Evolutionary conservation across 306 rosid genomes (phyloP).

Genomic region (Gleditsia sinensis): DNA sequence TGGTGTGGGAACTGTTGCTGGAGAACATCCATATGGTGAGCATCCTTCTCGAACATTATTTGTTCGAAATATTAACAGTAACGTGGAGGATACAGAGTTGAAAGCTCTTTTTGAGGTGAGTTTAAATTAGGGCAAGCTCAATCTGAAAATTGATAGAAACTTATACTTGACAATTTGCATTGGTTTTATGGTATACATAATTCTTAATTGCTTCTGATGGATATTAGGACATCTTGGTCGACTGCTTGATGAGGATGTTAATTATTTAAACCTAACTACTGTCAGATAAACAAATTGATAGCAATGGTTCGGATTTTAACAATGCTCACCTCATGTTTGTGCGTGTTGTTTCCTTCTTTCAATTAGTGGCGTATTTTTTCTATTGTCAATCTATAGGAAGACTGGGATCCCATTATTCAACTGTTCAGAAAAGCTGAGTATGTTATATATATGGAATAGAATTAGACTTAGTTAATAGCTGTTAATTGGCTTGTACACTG

Average conservation of each 20-base stretch:
- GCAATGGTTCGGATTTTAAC: no score
- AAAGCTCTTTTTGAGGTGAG: slow-evolving; percentile 80
- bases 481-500: background rate
- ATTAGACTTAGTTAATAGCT: background rate
- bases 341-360: background rate
- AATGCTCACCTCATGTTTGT: no score
- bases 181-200: slow-evolving; percentile 2
- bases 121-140: slow-evolving; percentile 24
- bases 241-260: background rate
- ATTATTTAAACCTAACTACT: background rate
- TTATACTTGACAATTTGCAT: slow-evolving; percentile 11
- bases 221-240: slow-evolving; percentile 5
- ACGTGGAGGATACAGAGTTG: slow-evolving; percentile 89
- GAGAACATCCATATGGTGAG: slow-evolving; percentile 95
- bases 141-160: slow-evolving; percentile 1
- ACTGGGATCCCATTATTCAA: background rate
- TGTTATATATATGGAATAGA: background rate
- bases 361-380: background rate
- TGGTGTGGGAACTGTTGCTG: slow-evolving; percentile 80
- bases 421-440: background rate
- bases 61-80: slow-evolving; percentile 92
- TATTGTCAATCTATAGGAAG: background rate
- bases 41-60: slow-evolving; percentile 95
- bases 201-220: slow-evolving; percentile 8
- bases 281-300: no score